A percentile compares a stretch with the other conserved stretches of the same genome.
Conservation (phyloP, 108 stramenopile genomes). For the Cyclotella cryptica region DNA sequence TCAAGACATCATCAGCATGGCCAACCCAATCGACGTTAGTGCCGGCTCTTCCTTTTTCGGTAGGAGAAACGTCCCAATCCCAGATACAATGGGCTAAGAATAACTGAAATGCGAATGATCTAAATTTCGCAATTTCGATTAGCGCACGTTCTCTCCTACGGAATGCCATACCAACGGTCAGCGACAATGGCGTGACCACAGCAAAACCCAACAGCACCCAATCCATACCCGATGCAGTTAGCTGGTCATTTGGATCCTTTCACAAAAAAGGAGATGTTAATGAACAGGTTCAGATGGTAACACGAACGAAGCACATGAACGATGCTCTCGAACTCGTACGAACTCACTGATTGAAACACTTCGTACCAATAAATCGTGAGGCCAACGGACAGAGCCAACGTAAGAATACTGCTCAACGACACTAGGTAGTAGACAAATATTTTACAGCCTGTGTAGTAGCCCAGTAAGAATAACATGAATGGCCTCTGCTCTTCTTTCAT, state of each 20-base stretch:
- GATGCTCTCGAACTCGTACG: not conserved
- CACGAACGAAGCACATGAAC: not conserved
- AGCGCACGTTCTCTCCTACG: slow-evolving; percentile 70
- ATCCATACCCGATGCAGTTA: slow-evolving; percentile 55
- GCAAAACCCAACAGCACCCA: slow-evolving; percentile 79
- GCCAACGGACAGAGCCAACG: slow-evolving; percentile 30
- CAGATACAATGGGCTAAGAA: slow-evolving; percentile 66
- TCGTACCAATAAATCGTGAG: slow-evolving; percentile 50
- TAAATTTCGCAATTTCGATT: slow-evolving; percentile 55
- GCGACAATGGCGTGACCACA: slow-evolving; percentile 72
- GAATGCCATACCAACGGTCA: slow-evolving; percentile 69
- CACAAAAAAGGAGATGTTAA: slow-evolving; percentile 5
- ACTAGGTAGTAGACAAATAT: slow-evolving; percentile 50
- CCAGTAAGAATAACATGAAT: slow-evolving; percentile 30
- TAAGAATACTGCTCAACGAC: slow-evolving; percentile 41
- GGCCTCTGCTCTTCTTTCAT: slow-evolving; percentile 40
- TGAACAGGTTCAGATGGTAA: not conserved
- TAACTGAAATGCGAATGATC: slow-evolving; percentile 60
- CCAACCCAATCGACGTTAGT: slow-evolving; percentile 59
- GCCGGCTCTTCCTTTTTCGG: slow-evolving; percentile 33
- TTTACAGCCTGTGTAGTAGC: slow-evolving; percentile 41
- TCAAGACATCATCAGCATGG: slow-evolving; percentile 61
- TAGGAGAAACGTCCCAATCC: slow-evolving; percentile 62
- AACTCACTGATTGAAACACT: slow-evolving; percentile 10
- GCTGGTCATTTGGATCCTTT: slow-evolving; percentile 7